phyloP scores from a whole-genome alignment of 1,284 basidiomycete genomes.

The Jaminaea rosea region DNA sequence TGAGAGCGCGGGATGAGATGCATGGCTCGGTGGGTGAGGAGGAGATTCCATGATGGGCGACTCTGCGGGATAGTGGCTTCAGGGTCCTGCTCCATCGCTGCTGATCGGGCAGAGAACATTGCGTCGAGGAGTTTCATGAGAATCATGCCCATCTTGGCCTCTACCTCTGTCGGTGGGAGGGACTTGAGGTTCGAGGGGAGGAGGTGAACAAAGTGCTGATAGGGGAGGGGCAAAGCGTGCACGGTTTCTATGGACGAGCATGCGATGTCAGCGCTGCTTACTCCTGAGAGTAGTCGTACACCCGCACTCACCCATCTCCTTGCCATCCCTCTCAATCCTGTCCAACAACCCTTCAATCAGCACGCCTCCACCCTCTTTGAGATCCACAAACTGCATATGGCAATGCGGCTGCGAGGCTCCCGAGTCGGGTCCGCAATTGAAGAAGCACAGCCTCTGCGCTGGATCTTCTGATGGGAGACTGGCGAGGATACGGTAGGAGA shows the following conservation, averaged over 20 bases:
- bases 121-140: slow-evolving; percentile 34
- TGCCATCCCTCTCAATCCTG: slow-evolving; percentile 34
- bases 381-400: slow-evolving; percentile 40
- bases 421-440: slow-evolving; percentile 37
- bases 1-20: slow-evolving; percentile 35
- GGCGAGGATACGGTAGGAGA: slow-evolving; percentile 23
- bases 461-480: background rate
- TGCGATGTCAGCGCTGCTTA: background rate
- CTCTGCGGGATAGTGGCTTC: background rate
- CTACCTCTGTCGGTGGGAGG: slow-evolving; percentile 10
- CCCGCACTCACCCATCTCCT: slow-evolving; percentile 21
- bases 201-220: slow-evolving; percentile 42
- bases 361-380: slow-evolving; percentile 14
- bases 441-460: slow-evolving; percentile 36
- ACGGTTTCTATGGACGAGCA: slow-evolving; percentile 13
- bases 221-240: slow-evolving; percentile 35
- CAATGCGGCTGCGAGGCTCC: slow-evolving; percentile 41
- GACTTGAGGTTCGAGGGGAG: slow-evolving; percentile 19
- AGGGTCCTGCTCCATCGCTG: background rate
- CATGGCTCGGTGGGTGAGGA: slow-evolving; percentile 37
- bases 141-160: slow-evolving; percentile 16
- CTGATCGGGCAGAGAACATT: slow-evolving; percentile 10
- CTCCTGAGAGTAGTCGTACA: background rate
- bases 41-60: slow-evolving; percentile 33
- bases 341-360: slow-evolving; percentile 36